Percentiles rank a stretch among this genome's conserved stretches.
Conservation (phyloP, 495 filamentous ascomycete genomes). For the Lasiosphaeria miniovina region DNA sequence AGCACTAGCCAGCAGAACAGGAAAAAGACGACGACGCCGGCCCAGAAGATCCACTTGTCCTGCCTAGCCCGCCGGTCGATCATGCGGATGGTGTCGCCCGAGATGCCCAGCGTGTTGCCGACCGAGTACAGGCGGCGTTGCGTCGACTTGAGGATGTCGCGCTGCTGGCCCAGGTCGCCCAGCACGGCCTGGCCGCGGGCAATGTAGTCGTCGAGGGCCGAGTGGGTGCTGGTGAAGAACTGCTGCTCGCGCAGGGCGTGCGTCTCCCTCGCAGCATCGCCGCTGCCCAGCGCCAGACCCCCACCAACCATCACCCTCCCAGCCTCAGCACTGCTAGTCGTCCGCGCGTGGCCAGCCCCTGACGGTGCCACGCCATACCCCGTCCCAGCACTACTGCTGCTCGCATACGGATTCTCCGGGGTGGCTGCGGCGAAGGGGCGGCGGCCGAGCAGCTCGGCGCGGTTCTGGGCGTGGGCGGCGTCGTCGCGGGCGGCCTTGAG, state of each 20-base stretch:
- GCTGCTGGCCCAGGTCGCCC: conserved; percentile 82
- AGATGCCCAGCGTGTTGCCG: conserved; percentile 89
- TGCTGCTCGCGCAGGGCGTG: conserved; percentile 88
- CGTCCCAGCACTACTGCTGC: conserved; percentile 40
- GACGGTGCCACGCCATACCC: conserved; percentile 28
- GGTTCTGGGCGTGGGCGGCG: conserved; percentile 65
- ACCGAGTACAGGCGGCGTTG: conserved; percentile 88
- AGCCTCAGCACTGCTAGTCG: conserved; percentile 26
- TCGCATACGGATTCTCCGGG: conserved; percentile 92
- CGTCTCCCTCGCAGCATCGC: conserved; percentile 65
- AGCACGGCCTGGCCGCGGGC: conserved; percentile 87
- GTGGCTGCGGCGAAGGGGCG: conserved; percentile 82
- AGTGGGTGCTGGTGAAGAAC: conserved; percentile 76
- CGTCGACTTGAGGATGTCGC: conserved; percentile 91
- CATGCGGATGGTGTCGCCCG: conserved; percentile 95
- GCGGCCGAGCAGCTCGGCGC: conserved; percentile 84
- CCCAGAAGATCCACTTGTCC: conserved; percentile 98
- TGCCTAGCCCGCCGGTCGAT: conserved; percentile 85
- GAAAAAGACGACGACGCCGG: conserved; percentile 83
- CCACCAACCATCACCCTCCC: conserved; percentile 1
- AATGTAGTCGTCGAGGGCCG: conserved; percentile 87
- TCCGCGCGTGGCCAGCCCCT: conserved; percentile 28
- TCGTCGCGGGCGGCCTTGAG: conserved; percentile 76
- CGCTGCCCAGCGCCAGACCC: conserved; percentile 50
- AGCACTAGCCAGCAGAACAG: conserved; percentile 86